Evolutionary conservation across 169 alveolate genomes (phyloP).

Genomic region (Plasmodium adleri): DNA sequence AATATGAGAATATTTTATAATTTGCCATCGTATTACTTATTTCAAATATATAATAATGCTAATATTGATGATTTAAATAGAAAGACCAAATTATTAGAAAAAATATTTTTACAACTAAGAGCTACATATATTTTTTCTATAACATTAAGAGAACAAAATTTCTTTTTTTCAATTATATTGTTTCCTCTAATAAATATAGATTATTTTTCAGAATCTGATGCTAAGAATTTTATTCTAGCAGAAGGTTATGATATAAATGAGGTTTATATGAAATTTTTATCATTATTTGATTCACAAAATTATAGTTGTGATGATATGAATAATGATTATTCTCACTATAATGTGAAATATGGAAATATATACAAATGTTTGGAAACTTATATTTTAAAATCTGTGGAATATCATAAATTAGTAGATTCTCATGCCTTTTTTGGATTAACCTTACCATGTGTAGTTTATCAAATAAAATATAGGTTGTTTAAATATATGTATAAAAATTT

Average conservation of each 20-base stretch:
- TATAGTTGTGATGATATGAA: constrained; percentile 4
- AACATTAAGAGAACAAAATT: constrained; percentile 31
- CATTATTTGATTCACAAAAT: constrained; percentile 20
- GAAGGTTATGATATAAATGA: constrained; percentile 57
- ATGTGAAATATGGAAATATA: constrained; percentile 15
- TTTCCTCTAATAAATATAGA: constrained; percentile 53
- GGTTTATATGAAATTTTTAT: constrained; percentile 34
- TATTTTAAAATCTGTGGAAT: constrained; percentile 39
- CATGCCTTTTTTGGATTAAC: constrained; percentile 72
- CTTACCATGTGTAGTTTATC: constrained; percentile 62
- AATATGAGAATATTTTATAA: constrained; percentile 80
- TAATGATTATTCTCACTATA: constrained; percentile 25
- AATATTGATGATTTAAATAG: constrained; percentile 13
- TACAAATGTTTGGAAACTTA: constrained; percentile 24
- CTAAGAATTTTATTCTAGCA: constrained; percentile 58
- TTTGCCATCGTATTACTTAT: constrained; percentile 34
- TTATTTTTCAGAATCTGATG: constrained; percentile 60
- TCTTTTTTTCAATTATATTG: constrained; percentile 49
- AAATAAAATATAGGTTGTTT: constrained; percentile 56
- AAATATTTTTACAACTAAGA: constrained; percentile 56
- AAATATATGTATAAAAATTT: constrained; percentile 44
- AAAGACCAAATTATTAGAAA: constrained; percentile 33
- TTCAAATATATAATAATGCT: constrained; percentile 37
- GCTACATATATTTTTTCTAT: constrained; percentile 69
- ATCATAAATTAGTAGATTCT: constrained; percentile 29